Evolutionary conservation across 129 eudicot species (phyloP).

Genomic region (Pittosporum tobira): DNA sequence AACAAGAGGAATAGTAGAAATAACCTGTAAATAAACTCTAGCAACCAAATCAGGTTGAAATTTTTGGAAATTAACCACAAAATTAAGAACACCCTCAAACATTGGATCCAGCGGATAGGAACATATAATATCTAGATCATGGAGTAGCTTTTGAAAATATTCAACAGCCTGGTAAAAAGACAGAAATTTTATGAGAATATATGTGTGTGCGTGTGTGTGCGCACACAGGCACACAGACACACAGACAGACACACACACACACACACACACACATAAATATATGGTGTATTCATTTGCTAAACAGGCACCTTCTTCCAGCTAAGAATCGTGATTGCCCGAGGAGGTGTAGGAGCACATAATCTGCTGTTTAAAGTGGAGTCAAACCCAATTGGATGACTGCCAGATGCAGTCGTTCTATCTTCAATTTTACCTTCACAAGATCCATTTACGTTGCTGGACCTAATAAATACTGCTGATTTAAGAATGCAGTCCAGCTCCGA

Average conservation of each 20-base stretch:
- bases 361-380: conserved; percentile 85
- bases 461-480: conserved; percentile 56
- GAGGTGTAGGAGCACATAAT: conserved; percentile 94
- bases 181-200: neutral
- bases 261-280: too few species aligned
- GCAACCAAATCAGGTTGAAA: conserved; percentile 89
- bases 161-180: conserved; percentile 58
- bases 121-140: conserved; percentile 74
- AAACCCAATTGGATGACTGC: conserved; percentile 91
- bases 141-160: conserved; percentile 86
- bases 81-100: conserved; percentile 55
- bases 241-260: too few species aligned
- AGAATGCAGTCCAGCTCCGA: conserved; percentile 64
- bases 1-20: neutral
- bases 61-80: conserved; percentile 75
- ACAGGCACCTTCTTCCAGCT: conserved; percentile 70
- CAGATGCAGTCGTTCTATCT: conserved; percentile 82
- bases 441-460: conserved; percentile 36
- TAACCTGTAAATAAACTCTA: conserved; percentile 86
- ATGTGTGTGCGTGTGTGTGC: neutral
- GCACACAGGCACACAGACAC: too few species aligned
- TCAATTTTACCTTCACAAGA: conserved; percentile 32
- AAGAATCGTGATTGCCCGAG: conserved; percentile 77
- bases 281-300: neutral
- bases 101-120: conserved; percentile 57